phyloP scores from a whole-genome alignment of 2,329 filamentous ascomycete genomes.

The Orbilia javanica region DNA sequence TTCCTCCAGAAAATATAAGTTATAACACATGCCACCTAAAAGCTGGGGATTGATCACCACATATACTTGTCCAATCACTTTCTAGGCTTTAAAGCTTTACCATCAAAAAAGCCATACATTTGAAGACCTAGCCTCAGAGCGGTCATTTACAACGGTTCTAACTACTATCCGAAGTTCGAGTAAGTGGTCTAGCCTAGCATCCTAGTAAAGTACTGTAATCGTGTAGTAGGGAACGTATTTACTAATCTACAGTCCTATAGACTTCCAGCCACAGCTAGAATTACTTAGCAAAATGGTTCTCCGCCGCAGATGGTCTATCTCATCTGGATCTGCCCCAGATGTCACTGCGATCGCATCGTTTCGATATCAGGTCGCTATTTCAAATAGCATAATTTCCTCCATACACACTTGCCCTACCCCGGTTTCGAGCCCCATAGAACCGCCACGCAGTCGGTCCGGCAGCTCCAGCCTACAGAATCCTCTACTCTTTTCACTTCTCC shows the following conservation, averaged over 20 bases:
- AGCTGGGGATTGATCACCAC: slow-evolving; percentile 22
- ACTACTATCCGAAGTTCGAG: not conserved
- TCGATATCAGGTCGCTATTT: slow-evolving; percentile 56
- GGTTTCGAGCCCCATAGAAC: slow-evolving; percentile 50
- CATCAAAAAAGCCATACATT: not conserved
- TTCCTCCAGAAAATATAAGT: slow-evolving; percentile 48
- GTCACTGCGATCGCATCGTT: slow-evolving; percentile 56
- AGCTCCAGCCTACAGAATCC: slow-evolving; percentile 47
- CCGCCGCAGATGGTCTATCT: slow-evolving; percentile 56
- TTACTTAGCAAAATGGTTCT: slow-evolving; percentile 44
- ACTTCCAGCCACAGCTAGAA: not conserved
- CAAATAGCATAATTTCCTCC: slow-evolving; percentile 55
- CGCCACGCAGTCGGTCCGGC: slow-evolving; percentile 7
- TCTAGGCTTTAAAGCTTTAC: not conserved
- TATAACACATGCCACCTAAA: slow-evolving; percentile 50
- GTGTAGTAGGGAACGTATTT: not conserved
- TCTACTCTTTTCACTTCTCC: slow-evolving; percentile 50
- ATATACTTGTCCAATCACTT: slow-evolving; percentile 25
- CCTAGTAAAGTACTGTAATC: not conserved
- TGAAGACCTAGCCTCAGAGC: not conserved
- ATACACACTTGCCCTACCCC: slow-evolving; percentile 53
- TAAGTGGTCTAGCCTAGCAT: not conserved
- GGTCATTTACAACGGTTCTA: no score
- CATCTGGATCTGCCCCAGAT: slow-evolving; percentile 39
- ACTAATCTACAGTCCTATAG: not conserved